Evolutionary conservation across 805 yeast genomes (phyloP).

Genomic region (Lachancea meyersii): DNA sequence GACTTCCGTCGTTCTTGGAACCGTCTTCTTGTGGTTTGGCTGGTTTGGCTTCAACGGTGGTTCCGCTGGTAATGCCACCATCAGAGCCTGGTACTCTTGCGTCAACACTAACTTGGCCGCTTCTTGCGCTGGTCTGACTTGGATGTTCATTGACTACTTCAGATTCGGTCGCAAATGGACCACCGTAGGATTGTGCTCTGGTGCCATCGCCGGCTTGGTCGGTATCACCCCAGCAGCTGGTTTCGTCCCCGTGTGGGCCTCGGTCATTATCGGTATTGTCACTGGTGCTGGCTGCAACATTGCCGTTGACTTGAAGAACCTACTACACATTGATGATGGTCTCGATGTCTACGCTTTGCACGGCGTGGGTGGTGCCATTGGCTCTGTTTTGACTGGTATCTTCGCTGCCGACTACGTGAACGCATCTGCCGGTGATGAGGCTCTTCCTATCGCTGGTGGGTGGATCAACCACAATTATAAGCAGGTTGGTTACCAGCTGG

Average conservation of each 20-base stretch:
- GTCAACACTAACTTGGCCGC: conserved; percentile 94
- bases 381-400: conserved; percentile 79
- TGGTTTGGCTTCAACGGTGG: conserved; percentile 99
- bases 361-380: conserved; percentile 88
- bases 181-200: conserved; percentile 89
- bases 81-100: conserved; percentile 92
- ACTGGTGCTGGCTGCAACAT: conserved; percentile 75
- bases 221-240: conserved; percentile 98
- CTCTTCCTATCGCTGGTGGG: conserved; percentile 65
- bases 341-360: conserved; percentile 90
- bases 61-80: conserved; percentile 86
- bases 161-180: conserved; percentile 88
- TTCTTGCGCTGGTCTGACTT: conserved; percentile 83
- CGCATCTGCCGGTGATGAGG: conserved; percentile 62
- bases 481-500: conserved; percentile 85
- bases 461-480: conserved; percentile 78
- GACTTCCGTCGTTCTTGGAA: conserved; percentile 83
- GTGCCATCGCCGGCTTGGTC: conserved; percentile 89
- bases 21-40: conserved; percentile 94
- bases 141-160: conserved; percentile 88
- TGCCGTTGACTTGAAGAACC: conserved; percentile 72
- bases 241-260: conserved; percentile 84
- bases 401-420: conserved; percentile 90
- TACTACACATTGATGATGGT: conserved; percentile 83
- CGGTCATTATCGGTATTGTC: conserved; percentile 76